Evolutionary conservation across 805 yeast species (phyloP).

Genomic region (Candida maltosa): DNA sequence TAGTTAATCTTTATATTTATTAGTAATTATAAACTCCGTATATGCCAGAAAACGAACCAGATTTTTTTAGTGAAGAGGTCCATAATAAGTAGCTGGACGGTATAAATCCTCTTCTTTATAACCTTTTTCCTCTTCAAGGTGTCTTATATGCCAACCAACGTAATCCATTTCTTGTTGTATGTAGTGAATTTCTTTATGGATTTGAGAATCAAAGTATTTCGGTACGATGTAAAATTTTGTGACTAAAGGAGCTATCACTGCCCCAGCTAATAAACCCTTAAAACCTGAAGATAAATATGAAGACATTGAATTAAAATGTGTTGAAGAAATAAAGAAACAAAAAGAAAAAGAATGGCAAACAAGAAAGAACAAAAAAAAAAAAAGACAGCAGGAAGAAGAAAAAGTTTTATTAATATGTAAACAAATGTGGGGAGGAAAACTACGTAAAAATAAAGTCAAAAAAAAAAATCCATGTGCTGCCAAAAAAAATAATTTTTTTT

Average conservation of each 20-base stretch:
- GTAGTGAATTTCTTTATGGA: conserved; percentile 25
- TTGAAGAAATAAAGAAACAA: neutral
- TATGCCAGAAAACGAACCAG: no score
- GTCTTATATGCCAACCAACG: conserved; percentile 34
- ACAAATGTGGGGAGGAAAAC: neutral
- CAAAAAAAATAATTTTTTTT: no score
- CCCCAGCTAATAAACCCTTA: conserved; percentile 27
- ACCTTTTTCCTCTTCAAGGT: conserved; percentile 28
- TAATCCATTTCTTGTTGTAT: conserved; percentile 28
- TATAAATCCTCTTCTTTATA: conserved; percentile 23
- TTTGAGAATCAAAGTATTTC: conserved; percentile 14
- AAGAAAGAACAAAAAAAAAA: neutral
- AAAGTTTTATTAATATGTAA: no score
- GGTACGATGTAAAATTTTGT: conserved; percentile 27
- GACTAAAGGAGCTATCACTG: conserved; percentile 25
- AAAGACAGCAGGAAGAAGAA: neutral
- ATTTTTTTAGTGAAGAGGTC: neutral
- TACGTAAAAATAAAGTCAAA: no score
- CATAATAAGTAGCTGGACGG: conserved; percentile 21
- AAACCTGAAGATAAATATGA: conserved; percentile 6
- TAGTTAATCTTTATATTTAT: no score
- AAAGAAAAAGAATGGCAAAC: neutral
- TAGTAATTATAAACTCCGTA: no score
- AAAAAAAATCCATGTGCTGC: no score
- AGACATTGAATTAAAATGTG: no score